Base-by-base conservation (phyloP, 2,329 filamentous ascomycete genomes). In the Colletotrichum noveboracense region DNA sequence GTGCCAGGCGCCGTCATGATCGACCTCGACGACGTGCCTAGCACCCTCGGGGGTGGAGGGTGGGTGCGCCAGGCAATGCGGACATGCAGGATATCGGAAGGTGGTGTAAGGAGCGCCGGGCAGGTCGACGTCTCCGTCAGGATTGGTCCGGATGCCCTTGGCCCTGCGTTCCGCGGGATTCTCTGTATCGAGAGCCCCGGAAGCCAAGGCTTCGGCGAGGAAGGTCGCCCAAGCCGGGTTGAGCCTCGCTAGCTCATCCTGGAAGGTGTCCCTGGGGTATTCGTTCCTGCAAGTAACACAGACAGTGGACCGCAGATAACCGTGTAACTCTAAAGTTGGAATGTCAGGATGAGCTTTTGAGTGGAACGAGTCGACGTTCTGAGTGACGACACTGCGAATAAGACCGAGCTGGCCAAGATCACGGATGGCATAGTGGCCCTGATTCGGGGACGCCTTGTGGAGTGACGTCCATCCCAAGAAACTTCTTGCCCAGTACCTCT, bases 301-400 rank as follows among this genome's bases (percentile, higher is more conserved):
- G 68, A 96, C 90, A 34, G 96, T 90, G 34, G 93, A 92, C 78
- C 96, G 91, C 65, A 99, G 89, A 84, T 97, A 98, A 79, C 97
- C 97, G 84, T 99, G 97, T 66, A 99, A 89, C 84, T 98, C 96
- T 61, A 97, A 87, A 12, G 95, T 97, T 7, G 91, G 90, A 58
- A 96, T 85, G 12, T 88, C 82, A 0, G 96, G 95, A 83, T 98
- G 96, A 1, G 95, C 94, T 75, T 86, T 86, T 4, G 90, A 88
- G 84, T 99, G 97, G 83, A 99, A 98, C 4, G 96, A 98, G 85
- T 99, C 97, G 67, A 99, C 97, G 82, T 98, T 98, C 83, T 99
- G 97, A 55, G 97, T 98, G 79, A 99, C 92, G 75, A 98, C 94
- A 69, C 88, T 91, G 73, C 90, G 91, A 56, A 98, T 88, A 66